Base-by-base conservation (phyloP, 805 yeast genomes). In the Lachancea fermentati region DNA sequence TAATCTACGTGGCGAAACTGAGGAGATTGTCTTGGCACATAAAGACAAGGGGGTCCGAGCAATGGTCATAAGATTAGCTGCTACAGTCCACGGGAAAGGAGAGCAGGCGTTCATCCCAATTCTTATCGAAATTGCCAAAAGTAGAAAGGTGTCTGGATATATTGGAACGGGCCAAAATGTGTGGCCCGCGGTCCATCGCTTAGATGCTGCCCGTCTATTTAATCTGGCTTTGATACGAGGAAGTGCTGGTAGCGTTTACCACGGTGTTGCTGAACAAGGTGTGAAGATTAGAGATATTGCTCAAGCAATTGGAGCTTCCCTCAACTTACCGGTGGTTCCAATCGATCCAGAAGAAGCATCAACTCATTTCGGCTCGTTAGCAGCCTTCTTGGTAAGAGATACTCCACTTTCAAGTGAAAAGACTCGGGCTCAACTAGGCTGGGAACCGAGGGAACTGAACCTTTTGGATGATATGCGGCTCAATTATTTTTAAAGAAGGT, bases 141-240 rank as follows among this genome's bases (percentile, higher is more conserved):
- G 61, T 38, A 28, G 43, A 4, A 64, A 65, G 2, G 51, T 52
- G 22, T 60, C 66, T 8, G 44, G 58, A 4, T 68, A 63, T 49
- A 48, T 63, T 7, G 73, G 69, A 9, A 65, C 58, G 22, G 67
- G 65, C 14, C 40, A 45, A 11, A 57, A 52, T 39, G 37, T 30
- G 5, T 66, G 68, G 68, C 40, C 64, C 2, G 60, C 65, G 5
- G 62, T 57, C 29, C 52, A 60, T 37, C 50, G 51, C 9, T 16
- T 28, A 2, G 72, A 68, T 51, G 63, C 58, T 13, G 71, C 68
- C 9, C 37, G 15, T 4, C 32, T 64, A 15, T 66, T 40, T 54
- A 31, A 56, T 32, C 34, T 50, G 43, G 61, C 57, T 43, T 22
- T 56, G 31, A 53, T 59, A 39, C 49, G 52, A 29, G 54, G 60